phyloP scores from a whole-genome alignment of 148 eudicot species.

The Rhododendron kiyosumense region DNA sequence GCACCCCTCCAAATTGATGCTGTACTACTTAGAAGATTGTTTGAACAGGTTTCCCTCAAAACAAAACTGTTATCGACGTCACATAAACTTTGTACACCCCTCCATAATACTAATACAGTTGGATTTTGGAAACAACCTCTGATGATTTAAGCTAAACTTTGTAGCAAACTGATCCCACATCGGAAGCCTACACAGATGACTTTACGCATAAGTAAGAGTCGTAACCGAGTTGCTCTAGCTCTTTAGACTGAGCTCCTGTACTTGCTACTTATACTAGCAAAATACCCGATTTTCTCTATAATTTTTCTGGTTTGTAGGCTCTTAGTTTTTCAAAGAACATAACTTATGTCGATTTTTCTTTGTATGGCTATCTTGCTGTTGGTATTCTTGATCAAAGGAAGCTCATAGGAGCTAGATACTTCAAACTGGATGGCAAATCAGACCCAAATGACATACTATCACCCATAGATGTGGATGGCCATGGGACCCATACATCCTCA shows the following conservation, averaged over 20 bases:
- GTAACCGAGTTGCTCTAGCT: not conserved
- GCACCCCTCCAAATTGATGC: not conserved
- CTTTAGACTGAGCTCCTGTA: not conserved
- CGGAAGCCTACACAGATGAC: not conserved
- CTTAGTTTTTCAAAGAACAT: not conserved
- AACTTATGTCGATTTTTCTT: not conserved
- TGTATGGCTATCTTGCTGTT: not conserved
- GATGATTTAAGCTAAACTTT: not conserved
- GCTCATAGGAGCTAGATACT: conserved; percentile 79
- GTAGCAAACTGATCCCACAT: not conserved
- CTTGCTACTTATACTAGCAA: not conserved
- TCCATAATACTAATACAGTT: not conserved
- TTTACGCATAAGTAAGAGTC: not conserved
- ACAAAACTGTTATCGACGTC: not conserved
- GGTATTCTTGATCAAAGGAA: conserved; percentile 40
- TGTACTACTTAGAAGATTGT: not conserved
- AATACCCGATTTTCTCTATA: not conserved
- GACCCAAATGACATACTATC: conserved; percentile 67
- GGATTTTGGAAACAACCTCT: not conserved
- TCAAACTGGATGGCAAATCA: conserved; percentile 47
- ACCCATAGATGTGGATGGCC: conserved; percentile 57
- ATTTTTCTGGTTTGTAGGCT: not conserved
- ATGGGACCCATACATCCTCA: conserved; percentile 80
- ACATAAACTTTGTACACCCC: not conserved
- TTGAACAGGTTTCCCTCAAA: not conserved